A percentile compares a stretch with the other conserved stretches of the same genome.
Evolutionary conservation across 768 basidiomycete species (phyloP).

Genomic region (Hericium erinaceus): DNA sequence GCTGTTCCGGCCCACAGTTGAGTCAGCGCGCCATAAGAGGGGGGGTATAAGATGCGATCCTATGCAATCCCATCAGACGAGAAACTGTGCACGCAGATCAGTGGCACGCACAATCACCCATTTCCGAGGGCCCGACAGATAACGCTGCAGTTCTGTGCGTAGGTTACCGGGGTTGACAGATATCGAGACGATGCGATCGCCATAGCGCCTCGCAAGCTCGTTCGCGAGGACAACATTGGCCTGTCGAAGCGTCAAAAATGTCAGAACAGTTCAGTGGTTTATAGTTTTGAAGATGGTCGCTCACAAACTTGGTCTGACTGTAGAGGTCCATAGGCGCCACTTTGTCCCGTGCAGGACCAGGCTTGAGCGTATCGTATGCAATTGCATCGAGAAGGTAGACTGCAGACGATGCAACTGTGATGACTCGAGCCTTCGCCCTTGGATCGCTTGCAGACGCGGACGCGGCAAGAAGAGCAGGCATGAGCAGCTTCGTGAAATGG

Average conservation of each 20-base stretch:
- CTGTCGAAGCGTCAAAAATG: background rate
- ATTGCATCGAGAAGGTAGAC: background rate
- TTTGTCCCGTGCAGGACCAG: background rate
- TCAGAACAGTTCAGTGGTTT: background rate
- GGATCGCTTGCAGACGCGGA: background rate
- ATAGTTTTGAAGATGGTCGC: background rate
- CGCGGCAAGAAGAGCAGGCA: slow-evolving; percentile 17
- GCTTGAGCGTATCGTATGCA: background rate
- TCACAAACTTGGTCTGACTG: slow-evolving; percentile 8
- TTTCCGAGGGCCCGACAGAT: background rate
- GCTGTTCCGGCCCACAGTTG: slow-evolving; percentile 34
- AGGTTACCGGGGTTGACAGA: slow-evolving; percentile 17
- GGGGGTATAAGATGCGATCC: background rate
- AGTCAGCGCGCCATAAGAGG: slow-evolving; percentile 28
- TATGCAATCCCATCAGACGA: background rate
- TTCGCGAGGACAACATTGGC: slow-evolving; percentile 18
- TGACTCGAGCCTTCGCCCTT: slow-evolving; percentile 16
- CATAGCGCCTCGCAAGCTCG: slow-evolving; percentile 19
- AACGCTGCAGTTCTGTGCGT: background rate
- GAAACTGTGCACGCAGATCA: background rate
- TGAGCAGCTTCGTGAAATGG: slow-evolving; percentile 16
- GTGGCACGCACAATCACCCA: background rate
- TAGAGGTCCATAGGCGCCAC: background rate
- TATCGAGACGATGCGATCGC: slow-evolving; percentile 17
- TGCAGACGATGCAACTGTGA: slow-evolving; percentile 12